phyloP scores from a whole-genome alignment of 1,139 yeast genomes.

The Kodamaea sp. region DNA sequence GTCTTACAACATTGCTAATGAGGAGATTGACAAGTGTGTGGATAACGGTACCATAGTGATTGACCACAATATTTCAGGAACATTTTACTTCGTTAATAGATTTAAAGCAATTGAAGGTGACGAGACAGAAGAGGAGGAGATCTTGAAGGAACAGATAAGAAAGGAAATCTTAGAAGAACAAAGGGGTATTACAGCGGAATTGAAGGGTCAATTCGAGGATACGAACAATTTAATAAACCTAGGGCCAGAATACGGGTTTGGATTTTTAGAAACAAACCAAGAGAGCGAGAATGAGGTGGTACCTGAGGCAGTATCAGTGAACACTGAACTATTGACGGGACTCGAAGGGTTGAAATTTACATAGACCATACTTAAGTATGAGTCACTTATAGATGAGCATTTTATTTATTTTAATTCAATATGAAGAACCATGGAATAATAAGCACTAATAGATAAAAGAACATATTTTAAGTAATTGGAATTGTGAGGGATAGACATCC shows the following conservation, averaged over 20 bases:
- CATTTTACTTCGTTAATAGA: slow-evolving; percentile 42
- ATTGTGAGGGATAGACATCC: too few species aligned
- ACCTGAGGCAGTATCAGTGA: too few species aligned
- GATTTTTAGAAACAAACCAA: slow-evolving; percentile 7
- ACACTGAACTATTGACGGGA: too few species aligned
- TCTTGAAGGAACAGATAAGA: slow-evolving; percentile 14
- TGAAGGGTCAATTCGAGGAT: slow-evolving; percentile 17
- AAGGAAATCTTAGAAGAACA: slow-evolving; percentile 23
- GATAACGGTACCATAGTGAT: slow-evolving; percentile 58
- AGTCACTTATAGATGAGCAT: too few species aligned
- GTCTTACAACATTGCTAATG: slow-evolving; percentile 69
- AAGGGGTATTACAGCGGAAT: slow-evolving; percentile 15
- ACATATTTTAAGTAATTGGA: too few species aligned
- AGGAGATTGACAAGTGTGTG: slow-evolving; percentile 65
- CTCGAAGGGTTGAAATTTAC: too few species aligned
- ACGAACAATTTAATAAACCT: slow-evolving; percentile 21
- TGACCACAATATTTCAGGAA: slow-evolving; percentile 67
- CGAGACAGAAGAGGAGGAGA: slow-evolving; percentile 14
- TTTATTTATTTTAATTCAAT: too few species aligned
- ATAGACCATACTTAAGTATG: too few species aligned
- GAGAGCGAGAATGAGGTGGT: too few species aligned
- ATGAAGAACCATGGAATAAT: too few species aligned
- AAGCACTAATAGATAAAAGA: too few species aligned
- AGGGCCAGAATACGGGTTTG: slow-evolving; percentile 20
- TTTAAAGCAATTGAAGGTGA: slow-evolving; percentile 16